phyloP scores from a whole-genome alignment of 164 flowering plant species.

The Brasenia schreberi region DNA sequence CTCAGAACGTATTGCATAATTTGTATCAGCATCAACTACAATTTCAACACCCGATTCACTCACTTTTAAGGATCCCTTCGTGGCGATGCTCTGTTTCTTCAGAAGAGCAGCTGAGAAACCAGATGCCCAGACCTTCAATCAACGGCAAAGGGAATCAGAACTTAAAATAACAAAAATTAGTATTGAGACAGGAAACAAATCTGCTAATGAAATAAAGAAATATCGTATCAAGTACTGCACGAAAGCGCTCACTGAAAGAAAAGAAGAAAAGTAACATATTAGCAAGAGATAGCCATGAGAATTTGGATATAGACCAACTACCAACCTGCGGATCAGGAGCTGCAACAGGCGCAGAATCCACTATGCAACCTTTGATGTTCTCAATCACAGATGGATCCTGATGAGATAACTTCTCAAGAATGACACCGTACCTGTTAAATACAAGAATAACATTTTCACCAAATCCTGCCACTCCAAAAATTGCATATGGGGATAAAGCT shows the following conservation, averaged over 20 bases:
- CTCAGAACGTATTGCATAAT: conserved; percentile 9
- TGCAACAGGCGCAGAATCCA: conserved; percentile 97
- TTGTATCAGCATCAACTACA: conserved; percentile 11
- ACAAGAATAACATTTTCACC: background rate
- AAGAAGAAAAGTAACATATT: background rate
- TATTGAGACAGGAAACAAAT: too few species aligned
- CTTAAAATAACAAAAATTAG: too few species aligned
- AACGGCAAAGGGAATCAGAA: background rate
- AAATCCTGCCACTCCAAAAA: too few species aligned
- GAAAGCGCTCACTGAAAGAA: background rate
- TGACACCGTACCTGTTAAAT: conserved; percentile 60
- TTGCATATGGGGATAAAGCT: too few species aligned
- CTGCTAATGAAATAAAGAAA: too few species aligned
- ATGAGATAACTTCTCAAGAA: conserved; percentile 64
- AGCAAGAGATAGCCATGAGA: too few species aligned
- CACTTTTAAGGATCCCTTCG: conserved; percentile 30
- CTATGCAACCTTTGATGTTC: conserved; percentile 77
- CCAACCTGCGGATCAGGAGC: conserved; percentile 87
- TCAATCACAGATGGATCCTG: conserved; percentile 46
- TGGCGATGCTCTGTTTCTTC: conserved; percentile 73
- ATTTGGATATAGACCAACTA: too few species aligned
- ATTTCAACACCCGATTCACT: conserved; percentile 15
- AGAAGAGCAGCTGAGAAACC: conserved; percentile 97
- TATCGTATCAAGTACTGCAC: too few species aligned
- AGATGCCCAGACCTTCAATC: conserved; percentile 79